A percentile compares a stretch with the other conserved stretches of the same genome.
Evolutionary conservation across 1,284 basidiomycete species (phyloP).

Genomic region (Laetiporus sulphureus): DNA sequence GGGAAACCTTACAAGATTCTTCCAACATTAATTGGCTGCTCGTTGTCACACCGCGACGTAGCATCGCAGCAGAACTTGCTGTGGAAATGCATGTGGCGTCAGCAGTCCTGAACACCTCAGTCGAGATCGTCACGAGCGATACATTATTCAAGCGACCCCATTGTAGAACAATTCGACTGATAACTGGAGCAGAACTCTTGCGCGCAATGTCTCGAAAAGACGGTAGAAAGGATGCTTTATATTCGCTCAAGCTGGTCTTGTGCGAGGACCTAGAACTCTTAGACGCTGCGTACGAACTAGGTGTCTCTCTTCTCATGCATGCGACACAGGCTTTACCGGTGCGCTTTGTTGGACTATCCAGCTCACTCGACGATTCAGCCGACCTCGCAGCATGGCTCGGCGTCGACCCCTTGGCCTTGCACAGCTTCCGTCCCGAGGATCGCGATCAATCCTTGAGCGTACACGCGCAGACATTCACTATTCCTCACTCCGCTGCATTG

Average conservation of each 20-base stretch:
- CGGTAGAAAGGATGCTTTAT: slow-evolving; percentile 23
- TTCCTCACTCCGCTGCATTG: slow-evolving; percentile 81
- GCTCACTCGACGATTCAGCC: slow-evolving; percentile 75
- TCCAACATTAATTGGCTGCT: slow-evolving; percentile 43
- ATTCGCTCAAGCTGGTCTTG: slow-evolving; percentile 60
- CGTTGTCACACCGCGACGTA: slow-evolving; percentile 47
- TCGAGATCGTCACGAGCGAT: slow-evolving; percentile 34
- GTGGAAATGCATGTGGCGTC: slow-evolving; percentile 42
- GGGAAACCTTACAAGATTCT: slow-evolving; percentile 40
- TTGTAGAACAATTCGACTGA: slow-evolving; percentile 45
- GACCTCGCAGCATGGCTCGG: slow-evolving; percentile 84
- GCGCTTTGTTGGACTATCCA: slow-evolving; percentile 76
- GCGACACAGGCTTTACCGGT: slow-evolving; percentile 53
- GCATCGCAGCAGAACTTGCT: slow-evolving; percentile 39
- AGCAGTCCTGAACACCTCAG: slow-evolving; percentile 31
- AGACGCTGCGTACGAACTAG: slow-evolving; percentile 80
- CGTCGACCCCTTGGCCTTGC: slow-evolving; percentile 58
- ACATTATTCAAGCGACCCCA: slow-evolving; percentile 28
- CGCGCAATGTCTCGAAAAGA: slow-evolving; percentile 29
- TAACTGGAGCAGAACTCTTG: slow-evolving; percentile 46
- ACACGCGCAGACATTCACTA: slow-evolving; percentile 75
- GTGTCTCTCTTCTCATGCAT: slow-evolving; percentile 62
- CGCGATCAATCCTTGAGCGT: slow-evolving; percentile 77
- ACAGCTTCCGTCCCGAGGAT: slow-evolving; percentile 79
- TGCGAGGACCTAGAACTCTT: slow-evolving; percentile 88